These are phyloP conservation scores for Zostera marina DNA, from an alignment of 116 monocot species.

Conservation along the genomic window DNA sequence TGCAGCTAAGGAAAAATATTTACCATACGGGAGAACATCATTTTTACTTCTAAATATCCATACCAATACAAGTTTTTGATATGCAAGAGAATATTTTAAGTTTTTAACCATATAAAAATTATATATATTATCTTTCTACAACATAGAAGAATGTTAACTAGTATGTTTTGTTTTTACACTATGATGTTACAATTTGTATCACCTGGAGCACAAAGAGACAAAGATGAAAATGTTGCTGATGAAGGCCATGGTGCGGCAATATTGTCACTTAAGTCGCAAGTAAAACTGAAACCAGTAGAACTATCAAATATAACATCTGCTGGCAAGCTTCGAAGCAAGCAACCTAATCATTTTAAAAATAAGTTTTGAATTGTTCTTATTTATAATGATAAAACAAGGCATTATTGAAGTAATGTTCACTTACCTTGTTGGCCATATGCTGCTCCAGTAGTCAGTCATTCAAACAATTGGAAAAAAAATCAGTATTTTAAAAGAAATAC, in stretches of 20 bases:
- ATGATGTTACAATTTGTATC: neutral
- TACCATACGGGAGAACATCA: no score
- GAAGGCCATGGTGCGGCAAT: conserved; percentile 99
- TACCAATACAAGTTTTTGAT: no score
- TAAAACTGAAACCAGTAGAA: conserved; percentile 80
- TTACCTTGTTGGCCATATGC: conserved; percentile 94
- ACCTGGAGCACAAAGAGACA: conserved; percentile 95
- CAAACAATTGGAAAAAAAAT: conserved; percentile 2
- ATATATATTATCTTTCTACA: no score
- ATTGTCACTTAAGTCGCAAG: conserved; percentile 94
- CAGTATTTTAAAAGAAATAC: neutral
- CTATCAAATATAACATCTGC: conserved; percentile 82
- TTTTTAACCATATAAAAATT: no score
- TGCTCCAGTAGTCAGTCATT: conserved; percentile 11
- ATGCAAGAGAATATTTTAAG: no score
- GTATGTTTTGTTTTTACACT: no score
- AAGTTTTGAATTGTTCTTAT: neutral
- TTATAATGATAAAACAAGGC: neutral
- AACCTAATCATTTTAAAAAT: conserved; percentile 35
- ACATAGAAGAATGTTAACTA: no score
- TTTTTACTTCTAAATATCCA: no score
- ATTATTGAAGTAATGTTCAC: conserved; percentile 1
- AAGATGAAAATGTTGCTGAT: conserved; percentile 68
- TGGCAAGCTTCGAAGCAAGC: conserved; percentile 87
- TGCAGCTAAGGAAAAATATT: no score